These are phyloP conservation scores for Pythium myriotylum DNA, from an alignment of 352 stramenopile species.

Conservation along the genomic window DNA sequence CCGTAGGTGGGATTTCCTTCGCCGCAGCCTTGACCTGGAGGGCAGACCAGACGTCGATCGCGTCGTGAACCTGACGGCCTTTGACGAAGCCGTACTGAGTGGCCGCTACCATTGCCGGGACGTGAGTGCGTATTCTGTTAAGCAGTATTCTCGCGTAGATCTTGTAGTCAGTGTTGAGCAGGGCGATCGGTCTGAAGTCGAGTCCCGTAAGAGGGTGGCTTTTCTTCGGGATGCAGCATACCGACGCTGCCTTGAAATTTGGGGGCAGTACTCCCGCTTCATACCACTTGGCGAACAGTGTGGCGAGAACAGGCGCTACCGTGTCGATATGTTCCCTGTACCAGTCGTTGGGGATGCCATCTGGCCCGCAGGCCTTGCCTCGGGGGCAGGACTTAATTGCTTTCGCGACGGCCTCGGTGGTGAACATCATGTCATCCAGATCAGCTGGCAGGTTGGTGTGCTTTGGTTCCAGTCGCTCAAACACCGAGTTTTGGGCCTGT, in stretches of 20 bases:
- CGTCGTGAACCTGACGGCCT: background rate
- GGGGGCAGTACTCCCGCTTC: background rate
- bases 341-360: conserved; percentile 2
- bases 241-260: background rate
- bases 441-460: background rate
- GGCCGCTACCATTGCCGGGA: background rate
- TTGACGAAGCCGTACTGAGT: conserved; percentile 1
- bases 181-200: background rate
- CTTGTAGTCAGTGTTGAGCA: conserved; percentile 5
- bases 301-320: background rate
- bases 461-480: too few relatives aligned
- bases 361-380: background rate
- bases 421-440: background rate
- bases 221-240: background rate
- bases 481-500: too few relatives aligned
- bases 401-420: background rate
- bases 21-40: background rate
- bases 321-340: background rate
- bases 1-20: background rate
- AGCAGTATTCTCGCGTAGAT: background rate
- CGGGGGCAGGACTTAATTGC: background rate
- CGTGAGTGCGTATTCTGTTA: background rate
- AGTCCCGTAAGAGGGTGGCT: background rate
- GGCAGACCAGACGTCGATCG: background rate
- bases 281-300: background rate